Evolutionary conservation across 306 rosid genomes (phyloP).

Genomic region (Medicago ruthenica): DNA sequence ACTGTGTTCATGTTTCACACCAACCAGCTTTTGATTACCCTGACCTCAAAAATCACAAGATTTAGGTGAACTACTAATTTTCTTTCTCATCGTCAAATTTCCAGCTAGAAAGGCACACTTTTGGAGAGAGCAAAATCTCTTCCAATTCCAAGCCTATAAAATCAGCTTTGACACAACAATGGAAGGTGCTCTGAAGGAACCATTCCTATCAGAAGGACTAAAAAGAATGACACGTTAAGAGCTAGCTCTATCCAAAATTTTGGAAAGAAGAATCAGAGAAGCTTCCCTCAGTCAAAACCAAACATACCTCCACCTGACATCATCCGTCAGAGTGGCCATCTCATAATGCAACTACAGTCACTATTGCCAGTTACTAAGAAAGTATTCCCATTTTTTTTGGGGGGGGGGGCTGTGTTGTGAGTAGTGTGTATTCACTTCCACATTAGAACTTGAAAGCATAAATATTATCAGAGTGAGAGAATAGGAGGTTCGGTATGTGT

Average conservation of each 20-base stretch:
- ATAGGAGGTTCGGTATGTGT: no score
- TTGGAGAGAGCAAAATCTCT: slow-evolving; percentile 50
- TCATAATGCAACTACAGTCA: no score
- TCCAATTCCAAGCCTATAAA: slow-evolving; percentile 44
- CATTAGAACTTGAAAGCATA: no score
- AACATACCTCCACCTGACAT: slow-evolving; percentile 54
- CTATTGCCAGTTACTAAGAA: no score
- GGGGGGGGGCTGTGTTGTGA: no score
- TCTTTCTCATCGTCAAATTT: slow-evolving; percentile 37
- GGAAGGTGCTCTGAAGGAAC: slow-evolving; percentile 59
- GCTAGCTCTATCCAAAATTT: slow-evolving; percentile 54
- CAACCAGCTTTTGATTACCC: slow-evolving; percentile 67
- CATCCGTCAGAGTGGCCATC: neutral
- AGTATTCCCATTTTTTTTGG: no score
- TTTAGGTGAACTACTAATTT: slow-evolving; percentile 47
- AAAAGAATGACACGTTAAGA: slow-evolving; percentile 48
- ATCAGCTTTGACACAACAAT: slow-evolving; percentile 56
- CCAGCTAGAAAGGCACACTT: slow-evolving; percentile 45
- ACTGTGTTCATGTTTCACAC: slow-evolving; percentile 54
- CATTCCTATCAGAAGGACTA: slow-evolving; percentile 58
- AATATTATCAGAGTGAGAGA: no score
- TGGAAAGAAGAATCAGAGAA: slow-evolving; percentile 54
- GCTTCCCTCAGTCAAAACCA: slow-evolving; percentile 53
- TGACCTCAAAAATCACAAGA: slow-evolving; percentile 55
- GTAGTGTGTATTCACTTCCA: no score